A percentile compares a stretch with the other conserved stretches of the same genome.
These are phyloP conservation scores for Pittosporum tobira DNA, from an alignment of 129 eudicot genomes.

Conservation along the genomic window DNA sequence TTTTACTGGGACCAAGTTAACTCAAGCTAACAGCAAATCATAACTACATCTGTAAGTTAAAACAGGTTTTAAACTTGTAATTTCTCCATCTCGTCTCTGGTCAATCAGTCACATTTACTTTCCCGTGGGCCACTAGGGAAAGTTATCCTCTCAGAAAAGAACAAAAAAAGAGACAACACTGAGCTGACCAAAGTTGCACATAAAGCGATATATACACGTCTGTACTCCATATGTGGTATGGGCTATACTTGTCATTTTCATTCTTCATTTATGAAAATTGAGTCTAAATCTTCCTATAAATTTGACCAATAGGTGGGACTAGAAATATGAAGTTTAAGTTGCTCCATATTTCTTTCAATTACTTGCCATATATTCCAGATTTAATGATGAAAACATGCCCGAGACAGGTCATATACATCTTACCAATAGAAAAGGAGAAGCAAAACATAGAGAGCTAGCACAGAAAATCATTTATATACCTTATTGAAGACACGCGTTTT, in stretches of 20 bases:
- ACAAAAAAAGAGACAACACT: no score
- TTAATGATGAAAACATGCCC: background rate
- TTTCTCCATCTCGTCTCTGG: background rate
- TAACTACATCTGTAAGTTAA: background rate
- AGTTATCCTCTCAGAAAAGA: no score
- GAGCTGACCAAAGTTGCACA: background rate
- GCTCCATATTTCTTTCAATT: background rate
- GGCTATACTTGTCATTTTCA: background rate
- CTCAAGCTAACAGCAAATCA: background rate
- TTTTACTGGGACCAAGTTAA: background rate
- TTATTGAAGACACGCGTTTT: slow-evolving; percentile 64
- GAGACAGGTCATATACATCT: background rate
- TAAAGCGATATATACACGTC: background rate
- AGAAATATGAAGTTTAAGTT: background rate
- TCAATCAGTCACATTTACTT: background rate
- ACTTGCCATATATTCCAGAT: background rate
- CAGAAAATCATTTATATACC: no score
- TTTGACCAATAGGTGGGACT: no score
- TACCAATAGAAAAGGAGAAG: background rate
- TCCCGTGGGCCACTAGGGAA: background rate
- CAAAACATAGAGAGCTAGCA: background rate
- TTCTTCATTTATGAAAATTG: background rate
- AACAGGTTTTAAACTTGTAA: background rate
- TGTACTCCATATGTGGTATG: background rate
- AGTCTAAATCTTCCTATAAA: background rate